These are phyloP conservation scores for Suhomyces ambrosiae DNA, from an alignment of 1,139 yeast species.

Conservation along the genomic window DNA sequence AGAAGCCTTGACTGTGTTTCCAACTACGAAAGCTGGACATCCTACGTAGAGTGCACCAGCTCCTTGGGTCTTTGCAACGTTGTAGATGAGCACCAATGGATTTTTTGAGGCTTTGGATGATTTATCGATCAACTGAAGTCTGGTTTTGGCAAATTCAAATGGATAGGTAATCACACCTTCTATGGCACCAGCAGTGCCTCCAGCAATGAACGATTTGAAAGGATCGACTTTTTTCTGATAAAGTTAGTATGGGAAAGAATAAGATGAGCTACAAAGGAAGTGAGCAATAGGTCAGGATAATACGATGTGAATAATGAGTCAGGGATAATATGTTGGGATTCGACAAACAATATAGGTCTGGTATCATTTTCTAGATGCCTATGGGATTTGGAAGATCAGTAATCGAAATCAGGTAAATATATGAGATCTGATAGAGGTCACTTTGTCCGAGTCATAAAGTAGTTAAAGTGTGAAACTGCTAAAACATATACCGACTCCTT, in stretches of 20 bases:
- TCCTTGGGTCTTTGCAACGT: conserved; percentile 79
- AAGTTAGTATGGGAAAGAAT: conserved; percentile 11
- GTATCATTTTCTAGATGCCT: no score
- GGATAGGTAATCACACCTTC: conserved; percentile 93
- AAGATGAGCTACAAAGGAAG: no score
- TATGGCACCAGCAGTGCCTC: conserved; percentile 92
- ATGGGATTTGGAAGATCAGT: no score
- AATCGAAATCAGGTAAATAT: no score
- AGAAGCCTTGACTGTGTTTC: conserved; percentile 94
- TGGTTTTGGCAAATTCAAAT: conserved; percentile 93
- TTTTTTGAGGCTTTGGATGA: conserved; percentile 70
- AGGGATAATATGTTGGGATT: no score
- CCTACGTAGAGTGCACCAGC: conserved; percentile 81
- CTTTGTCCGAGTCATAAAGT: no score
- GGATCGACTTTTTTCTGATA: conserved; percentile 48
- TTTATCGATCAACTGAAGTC: conserved; percentile 82
- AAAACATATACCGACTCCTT: no score
- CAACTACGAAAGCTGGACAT: conserved; percentile 96
- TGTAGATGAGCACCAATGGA: conserved; percentile 78
- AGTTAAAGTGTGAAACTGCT: no score
- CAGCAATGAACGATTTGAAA: conserved; percentile 81
- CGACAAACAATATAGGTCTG: no score
- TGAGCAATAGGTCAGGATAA: no score
- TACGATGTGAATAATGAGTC: no score
- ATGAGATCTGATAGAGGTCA: no score